Evolutionary conservation across 176 grass and related monocot genomes (phyloP).

Genomic region (Musa acuminata): DNA sequence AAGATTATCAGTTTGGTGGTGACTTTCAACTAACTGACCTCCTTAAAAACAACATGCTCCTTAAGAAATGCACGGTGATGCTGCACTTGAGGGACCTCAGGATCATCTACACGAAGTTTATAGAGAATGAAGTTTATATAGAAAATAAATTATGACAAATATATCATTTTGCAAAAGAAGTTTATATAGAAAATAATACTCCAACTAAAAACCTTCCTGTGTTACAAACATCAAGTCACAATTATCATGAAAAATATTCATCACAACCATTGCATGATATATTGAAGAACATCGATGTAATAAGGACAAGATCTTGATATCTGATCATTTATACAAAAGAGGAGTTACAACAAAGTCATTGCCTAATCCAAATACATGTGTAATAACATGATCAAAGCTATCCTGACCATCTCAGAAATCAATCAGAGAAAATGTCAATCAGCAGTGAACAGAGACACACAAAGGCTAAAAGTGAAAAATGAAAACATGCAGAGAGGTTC

Average conservation of each 20-base stretch:
- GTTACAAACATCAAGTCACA: background rate
- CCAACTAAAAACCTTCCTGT: background rate
- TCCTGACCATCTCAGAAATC: too few species aligned
- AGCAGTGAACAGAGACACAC: too few species aligned
- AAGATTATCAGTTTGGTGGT: slow-evolving; percentile 20
- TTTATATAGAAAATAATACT: background rate
- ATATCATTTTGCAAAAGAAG: background rate
- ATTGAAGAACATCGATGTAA: background rate
- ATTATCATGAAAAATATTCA: background rate
- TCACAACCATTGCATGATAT: background rate
- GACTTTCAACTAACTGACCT: slow-evolving; percentile 43
- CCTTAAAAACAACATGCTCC: slow-evolving; percentile 63
- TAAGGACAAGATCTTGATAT: background rate
- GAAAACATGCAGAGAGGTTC: too few species aligned
- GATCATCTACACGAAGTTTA: slow-evolving; percentile 49
- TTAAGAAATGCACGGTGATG: slow-evolving; percentile 61
- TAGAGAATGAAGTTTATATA: background rate
- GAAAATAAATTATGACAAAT: background rate
- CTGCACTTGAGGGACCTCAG: slow-evolving; percentile 46
- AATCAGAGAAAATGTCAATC: too few species aligned
- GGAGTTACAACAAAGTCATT: background rate
- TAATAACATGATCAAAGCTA: too few species aligned
- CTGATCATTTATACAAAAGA: background rate
- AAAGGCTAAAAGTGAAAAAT: too few species aligned
- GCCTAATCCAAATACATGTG: too few species aligned